Evolutionary conservation across 257 asterid species (phyloP).

Genomic region (Buddleja alternifolia): DNA sequence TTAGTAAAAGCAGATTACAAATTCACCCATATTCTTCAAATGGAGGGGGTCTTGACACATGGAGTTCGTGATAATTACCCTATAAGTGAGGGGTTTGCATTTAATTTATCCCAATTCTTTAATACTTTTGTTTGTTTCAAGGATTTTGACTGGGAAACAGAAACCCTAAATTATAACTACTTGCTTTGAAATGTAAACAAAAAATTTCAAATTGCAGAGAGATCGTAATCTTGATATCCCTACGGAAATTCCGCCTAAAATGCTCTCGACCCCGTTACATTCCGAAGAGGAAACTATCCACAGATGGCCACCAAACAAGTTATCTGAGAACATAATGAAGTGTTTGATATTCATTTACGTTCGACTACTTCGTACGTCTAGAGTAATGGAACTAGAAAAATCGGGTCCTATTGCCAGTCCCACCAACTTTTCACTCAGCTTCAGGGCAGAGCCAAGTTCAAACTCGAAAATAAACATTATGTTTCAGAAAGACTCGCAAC

Average conservation of each 20-base stretch:
- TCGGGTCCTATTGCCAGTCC: conserved; percentile 70
- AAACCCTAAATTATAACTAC: too few relatives aligned
- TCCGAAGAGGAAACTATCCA: conserved; percentile 67
- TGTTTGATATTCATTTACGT: conserved; percentile 71
- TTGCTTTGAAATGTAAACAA: too few relatives aligned
- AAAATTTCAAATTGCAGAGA: conserved; percentile 37
- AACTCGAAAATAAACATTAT: conserved; percentile 39
- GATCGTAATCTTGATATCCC: conserved; percentile 48
- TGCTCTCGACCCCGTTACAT: conserved; percentile 47
- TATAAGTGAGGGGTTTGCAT: too few relatives aligned
- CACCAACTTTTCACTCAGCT: conserved; percentile 65
- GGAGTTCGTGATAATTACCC: too few relatives aligned
- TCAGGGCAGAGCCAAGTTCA: conserved; percentile 66
- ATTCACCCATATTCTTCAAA: too few relatives aligned
- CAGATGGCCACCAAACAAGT: conserved; percentile 79
- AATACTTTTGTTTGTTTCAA: too few relatives aligned
- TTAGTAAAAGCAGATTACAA: too few relatives aligned
- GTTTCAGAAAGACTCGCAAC: conserved; percentile 70
- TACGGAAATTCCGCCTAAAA: conserved; percentile 37
- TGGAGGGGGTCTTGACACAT: too few relatives aligned
- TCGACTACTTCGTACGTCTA: conserved; percentile 72
- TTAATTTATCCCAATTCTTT: too few relatives aligned
- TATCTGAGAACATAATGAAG: conserved; percentile 88
- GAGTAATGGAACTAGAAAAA: conserved; percentile 82
- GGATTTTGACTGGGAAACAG: too few relatives aligned